These are phyloP conservation scores for Thelephora aurantiotincta DNA, from an alignment of 768 basidiomycete species.

Conservation along the genomic window DNA sequence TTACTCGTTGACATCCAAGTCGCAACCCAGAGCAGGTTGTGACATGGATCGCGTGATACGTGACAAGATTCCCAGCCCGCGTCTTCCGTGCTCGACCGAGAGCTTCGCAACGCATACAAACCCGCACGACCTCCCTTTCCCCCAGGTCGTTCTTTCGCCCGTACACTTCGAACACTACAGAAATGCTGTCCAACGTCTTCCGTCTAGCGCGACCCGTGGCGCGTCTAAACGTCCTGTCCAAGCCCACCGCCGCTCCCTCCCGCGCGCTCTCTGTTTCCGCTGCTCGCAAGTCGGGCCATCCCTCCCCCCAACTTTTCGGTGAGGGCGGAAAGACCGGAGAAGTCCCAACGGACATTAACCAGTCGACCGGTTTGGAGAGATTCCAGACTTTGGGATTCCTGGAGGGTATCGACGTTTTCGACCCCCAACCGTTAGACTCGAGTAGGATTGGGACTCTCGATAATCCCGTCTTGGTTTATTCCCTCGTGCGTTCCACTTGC, in stretches of 20 bases:
- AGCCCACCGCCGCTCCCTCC: constrained; percentile 12
- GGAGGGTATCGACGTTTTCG: constrained; percentile 83
- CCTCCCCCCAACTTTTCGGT: constrained; percentile 56
- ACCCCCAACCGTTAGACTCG: constrained; percentile 71
- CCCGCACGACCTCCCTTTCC: too few species aligned
- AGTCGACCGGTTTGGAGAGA: constrained; percentile 94
- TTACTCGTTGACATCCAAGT: too few species aligned
- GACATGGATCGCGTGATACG: too few species aligned
- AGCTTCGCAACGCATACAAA: too few species aligned
- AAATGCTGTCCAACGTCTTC: neutral
- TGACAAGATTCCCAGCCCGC: too few species aligned
- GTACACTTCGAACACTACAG: too few species aligned
- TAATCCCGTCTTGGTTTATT: constrained; percentile 79
- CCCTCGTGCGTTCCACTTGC: constrained; percentile 46
- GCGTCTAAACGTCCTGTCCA: constrained; percentile 9
- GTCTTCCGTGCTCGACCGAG: too few species aligned
- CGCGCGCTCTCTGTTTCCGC: constrained; percentile 50
- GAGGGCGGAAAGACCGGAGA: constrained; percentile 57
- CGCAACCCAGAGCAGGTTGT: too few species aligned
- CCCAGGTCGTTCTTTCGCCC: too few species aligned
- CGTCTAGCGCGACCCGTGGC: neutral
- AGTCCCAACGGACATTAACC: constrained; percentile 74
- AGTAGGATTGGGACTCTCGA: constrained; percentile 77
- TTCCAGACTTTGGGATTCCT: constrained; percentile 83
- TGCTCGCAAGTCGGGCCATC: constrained; percentile 37